Conservation (phyloP, 176 grass and related monocot genomes). For the Raddia guianensis region DNA sequence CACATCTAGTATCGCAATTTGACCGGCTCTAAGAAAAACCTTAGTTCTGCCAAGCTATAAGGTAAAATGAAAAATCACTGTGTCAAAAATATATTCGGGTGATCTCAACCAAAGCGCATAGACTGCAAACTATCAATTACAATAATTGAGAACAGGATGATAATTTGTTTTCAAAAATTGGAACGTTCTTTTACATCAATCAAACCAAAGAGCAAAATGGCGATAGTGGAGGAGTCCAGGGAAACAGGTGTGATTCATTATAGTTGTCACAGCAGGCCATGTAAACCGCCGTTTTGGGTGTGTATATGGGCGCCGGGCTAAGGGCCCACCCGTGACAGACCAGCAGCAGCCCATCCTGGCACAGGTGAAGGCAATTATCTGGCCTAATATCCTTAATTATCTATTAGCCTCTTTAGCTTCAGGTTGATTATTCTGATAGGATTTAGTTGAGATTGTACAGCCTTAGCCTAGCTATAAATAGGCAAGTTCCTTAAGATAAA, state of each 20-base stretch:
- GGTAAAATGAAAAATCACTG: slow-evolving; percentile 29
- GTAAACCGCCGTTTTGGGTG: no score
- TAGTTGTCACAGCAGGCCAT: background rate
- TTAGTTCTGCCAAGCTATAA: slow-evolving; percentile 89
- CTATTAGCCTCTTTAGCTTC: no score
- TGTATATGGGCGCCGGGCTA: no score
- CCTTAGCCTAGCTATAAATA: no score
- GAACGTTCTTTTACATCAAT: background rate
- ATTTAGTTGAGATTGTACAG: no score
- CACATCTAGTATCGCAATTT: slow-evolving; percentile 87
- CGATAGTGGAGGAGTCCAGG: background rate
- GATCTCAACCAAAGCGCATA: background rate
- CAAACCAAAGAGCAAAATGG: slow-evolving; percentile 20
- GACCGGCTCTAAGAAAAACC: slow-evolving; percentile 92
- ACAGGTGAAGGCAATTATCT: no score
- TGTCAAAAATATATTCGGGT: slow-evolving; percentile 15
- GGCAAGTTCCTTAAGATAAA: no score
- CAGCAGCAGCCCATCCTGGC: no score
- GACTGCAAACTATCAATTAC: slow-evolving; percentile 10
- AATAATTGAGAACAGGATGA: slow-evolving; percentile 27
- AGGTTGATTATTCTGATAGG: no score
- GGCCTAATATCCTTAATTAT: no score
- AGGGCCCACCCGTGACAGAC: no score
- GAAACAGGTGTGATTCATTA: background rate
- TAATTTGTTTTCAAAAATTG: background rate